Conservation (phyloP, 495 filamentous ascomycete genomes). For the Aspergillus avenaceus region DNA sequence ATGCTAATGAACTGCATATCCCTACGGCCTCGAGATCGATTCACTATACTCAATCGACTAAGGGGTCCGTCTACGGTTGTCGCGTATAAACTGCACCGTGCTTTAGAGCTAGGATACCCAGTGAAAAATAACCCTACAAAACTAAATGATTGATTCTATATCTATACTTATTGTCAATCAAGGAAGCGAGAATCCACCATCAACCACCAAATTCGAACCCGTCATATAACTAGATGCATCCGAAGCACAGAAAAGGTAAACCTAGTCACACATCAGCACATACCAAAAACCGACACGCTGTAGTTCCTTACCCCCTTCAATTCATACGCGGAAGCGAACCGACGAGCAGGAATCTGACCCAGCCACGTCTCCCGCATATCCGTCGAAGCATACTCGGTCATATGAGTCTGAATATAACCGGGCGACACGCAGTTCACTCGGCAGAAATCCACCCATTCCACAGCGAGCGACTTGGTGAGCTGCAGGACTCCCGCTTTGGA, state of each 20-base stretch:
- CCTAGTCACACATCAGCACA: constrained; percentile 7
- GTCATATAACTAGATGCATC: constrained; percentile 38
- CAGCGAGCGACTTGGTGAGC: constrained; percentile 30
- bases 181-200: constrained; percentile 22
- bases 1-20: no score
- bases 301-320: constrained; percentile 27
- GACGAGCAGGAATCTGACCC: constrained; percentile 25
- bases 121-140: no score
- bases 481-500: constrained; percentile 37
- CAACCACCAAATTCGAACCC: constrained; percentile 29
- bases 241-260: constrained; percentile 29
- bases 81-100: no score
- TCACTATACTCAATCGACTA: no score
- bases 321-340: constrained; percentile 27
- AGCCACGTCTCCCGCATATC: constrained; percentile 25
- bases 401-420: constrained; percentile 41
- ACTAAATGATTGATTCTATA: no score
- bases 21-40: no score
- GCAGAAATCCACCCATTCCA: constrained; percentile 37
- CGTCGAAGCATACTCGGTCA: constrained; percentile 17
- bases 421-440: constrained; percentile 44
- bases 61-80: no score
- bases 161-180: no score
- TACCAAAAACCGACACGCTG: neutral
- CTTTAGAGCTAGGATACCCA: no score